Evolutionary conservation across 2,329 filamentous ascomycete species (phyloP), one percentile per base, ranked within the genome.

Genomic region (Stagonosporopsis cucurbitacearum): DNA sequence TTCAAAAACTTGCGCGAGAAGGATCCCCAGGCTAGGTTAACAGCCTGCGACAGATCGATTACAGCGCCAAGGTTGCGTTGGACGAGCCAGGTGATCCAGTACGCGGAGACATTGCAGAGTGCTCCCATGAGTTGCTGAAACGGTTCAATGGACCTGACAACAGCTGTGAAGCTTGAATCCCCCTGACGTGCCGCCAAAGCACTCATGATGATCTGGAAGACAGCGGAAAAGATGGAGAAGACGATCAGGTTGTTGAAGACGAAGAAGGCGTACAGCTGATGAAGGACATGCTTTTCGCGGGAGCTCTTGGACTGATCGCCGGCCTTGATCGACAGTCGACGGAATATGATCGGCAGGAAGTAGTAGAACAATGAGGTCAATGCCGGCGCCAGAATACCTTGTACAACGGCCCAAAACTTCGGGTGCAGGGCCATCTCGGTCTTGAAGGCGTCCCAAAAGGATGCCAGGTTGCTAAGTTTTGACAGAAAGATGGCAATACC

Each of bases 191-290:
- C 76, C 3, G 48, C 49, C 7, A 57, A 33, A 12, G 54, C 54
- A 40, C 49, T 57, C 37, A 50, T 57, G 33, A 96, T 86, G 4
- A 80, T 92, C 1, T 81, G 80, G 86, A 91, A 97, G 15, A 92
- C 78, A 1, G 91, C 87, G 40, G 90, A 91, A 75, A 98, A 98
- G 13, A 96, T 81, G 11, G 93, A 97, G 76, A 98, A 98, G 54
- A 98, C 88, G 63, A 99, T 81, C 51, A 99, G 77, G 71, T 98
- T 98, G 84, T 99, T 99, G 82, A 99, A 92, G 48, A 97, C 86
- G 76, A 99, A 99, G 79, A 99, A 99, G 17, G 90, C 85, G 77
- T 96, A 99, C 2, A 99, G 83, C 75, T 96, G 96, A 60, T 86
- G 88, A 56, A 95, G 84, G 48, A 99, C 95, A 74, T 98, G 94